Base-by-base conservation (phyloP, 2,329 filamentous ascomycete genomes). In the Cercospora sp. region DNA sequence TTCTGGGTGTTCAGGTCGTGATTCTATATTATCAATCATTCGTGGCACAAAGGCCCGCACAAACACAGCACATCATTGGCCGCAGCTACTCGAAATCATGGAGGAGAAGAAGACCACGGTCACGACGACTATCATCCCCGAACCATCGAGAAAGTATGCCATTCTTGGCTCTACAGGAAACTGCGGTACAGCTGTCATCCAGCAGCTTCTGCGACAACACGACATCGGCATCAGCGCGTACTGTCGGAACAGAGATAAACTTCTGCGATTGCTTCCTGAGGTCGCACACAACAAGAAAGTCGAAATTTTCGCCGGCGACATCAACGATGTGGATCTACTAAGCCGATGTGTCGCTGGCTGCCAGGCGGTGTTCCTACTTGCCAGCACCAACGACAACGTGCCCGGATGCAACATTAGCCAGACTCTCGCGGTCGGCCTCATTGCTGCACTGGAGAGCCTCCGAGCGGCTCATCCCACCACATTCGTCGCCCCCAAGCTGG, bases 191-290 rank as follows among this genome's bases (percentile, higher is more conserved):
- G 78, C 81, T 2, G 75, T 85, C 30, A 77, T 85, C 43, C 58
- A 79, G 24, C 76, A 76, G 43, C 77, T 85, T 1, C 77, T 84
- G 4, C 61, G 75, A 10, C 62, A 63, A 0, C 75, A 79, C 0
- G 40, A 77, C 8, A 72, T 64, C 37, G 69, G 70, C 3, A 75
- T 85, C 67, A 70, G 82, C 65, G 82, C 80, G 21, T 85, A 82
- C 74, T 83, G 82, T 66, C 83, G 83, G 66, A 80, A 80, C 71
- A 69, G 73, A 16, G 30, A 74, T 8, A 85, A 85, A 70, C 79
- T 85, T 3, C 16, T 72, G 3, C 66, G 63, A 0, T 64, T 79
- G 3, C 9, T 81, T 1, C 82, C 83, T 1, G 72, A 76, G n/a
- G 58, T 79, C 5, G 66, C 53, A 1, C 70, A 76, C 7, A 78